These are phyloP conservation scores for Diaporthe australafricana DNA, from an alignment of 2,329 filamentous ascomycete genomes.

Conservation along the genomic window DNA sequence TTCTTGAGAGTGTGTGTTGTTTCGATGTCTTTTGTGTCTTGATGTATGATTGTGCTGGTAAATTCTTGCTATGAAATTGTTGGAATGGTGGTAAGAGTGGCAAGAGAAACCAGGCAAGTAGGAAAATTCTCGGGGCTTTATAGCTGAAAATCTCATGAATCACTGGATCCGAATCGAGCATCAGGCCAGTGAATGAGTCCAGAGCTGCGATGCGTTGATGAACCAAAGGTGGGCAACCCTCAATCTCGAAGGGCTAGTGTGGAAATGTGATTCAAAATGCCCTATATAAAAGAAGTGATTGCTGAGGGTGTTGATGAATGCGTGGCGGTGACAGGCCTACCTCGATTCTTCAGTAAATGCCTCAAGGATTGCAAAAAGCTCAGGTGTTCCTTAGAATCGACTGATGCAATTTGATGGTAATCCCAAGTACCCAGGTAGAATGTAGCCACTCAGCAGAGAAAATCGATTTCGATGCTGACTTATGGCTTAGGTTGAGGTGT, in stretches of 20 bases:
- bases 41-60: background rate
- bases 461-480: too few species aligned
- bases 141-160: background rate
- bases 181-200: background rate
- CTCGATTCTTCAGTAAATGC: too few species aligned
- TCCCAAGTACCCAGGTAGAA: too few species aligned
- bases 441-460: too few species aligned
- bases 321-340: background rate
- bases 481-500: too few species aligned
- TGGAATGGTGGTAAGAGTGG: background rate
- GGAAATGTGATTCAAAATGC: background rate
- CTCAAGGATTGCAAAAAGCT: too few species aligned
- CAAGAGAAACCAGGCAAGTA: too few species aligned
- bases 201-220: background rate
- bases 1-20: background rate
- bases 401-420: too few species aligned
- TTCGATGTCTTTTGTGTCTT: background rate
- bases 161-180: background rate
- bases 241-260: background rate
- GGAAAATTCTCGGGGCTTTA: background rate
- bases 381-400: too few species aligned
- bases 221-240: background rate
- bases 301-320: too few species aligned
- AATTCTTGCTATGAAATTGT: background rate
- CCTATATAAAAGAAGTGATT: background rate